phyloP scores from a whole-genome alignment of 2,329 filamentous ascomycete genomes.

The Paraphoma chrysanthemicola region DNA sequence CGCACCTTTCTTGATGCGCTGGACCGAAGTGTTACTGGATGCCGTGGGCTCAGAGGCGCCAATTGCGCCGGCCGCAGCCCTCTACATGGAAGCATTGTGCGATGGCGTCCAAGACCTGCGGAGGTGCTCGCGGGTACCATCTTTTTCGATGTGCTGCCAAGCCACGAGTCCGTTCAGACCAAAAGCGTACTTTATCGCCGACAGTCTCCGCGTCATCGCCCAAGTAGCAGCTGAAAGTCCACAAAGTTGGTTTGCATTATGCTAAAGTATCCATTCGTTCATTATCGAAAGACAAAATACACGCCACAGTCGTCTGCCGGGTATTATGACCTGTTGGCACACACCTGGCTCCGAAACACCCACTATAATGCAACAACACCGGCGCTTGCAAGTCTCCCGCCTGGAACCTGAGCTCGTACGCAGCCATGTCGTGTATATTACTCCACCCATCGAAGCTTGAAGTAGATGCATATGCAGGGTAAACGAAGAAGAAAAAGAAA shows the following conservation, averaged over 20 bases:
- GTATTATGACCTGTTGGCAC: conserved; percentile 19
- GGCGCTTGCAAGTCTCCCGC: no score
- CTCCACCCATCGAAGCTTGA: background rate
- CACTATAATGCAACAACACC: conserved; percentile 16
- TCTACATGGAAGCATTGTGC: conserved; percentile 58
- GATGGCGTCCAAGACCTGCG: conserved; percentile 35
- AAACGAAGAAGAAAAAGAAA: conserved; percentile 2
- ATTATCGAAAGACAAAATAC: conserved; percentile 13
- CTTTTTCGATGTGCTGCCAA: conserved; percentile 34
- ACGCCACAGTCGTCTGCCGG: conserved; percentile 20
- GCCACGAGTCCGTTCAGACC: conserved; percentile 17
- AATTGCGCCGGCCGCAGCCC: conserved; percentile 50
- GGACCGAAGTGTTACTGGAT: conserved; percentile 25
- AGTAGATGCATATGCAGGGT: conserved; percentile 17
- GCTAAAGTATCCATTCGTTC: conserved; percentile 14
- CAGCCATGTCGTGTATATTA: conserved; percentile 2
- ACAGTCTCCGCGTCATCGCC: conserved; percentile 1
- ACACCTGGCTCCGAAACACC: conserved; percentile 16
- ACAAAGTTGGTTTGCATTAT: background rate
- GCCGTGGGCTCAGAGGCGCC: conserved; percentile 26
- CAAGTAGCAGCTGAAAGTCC: background rate
- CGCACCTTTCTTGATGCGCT: conserved; percentile 44
- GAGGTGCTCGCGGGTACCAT: conserved; percentile 22
- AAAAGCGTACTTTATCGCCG: conserved; percentile 8
- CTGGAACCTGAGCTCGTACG: background rate